A percentile compares a stretch with the other conserved stretches of the same genome.
These are phyloP conservation scores for Nepenthes gracilis DNA, from an alignment of 148 eudicot genomes.

Conservation along the genomic window DNA sequence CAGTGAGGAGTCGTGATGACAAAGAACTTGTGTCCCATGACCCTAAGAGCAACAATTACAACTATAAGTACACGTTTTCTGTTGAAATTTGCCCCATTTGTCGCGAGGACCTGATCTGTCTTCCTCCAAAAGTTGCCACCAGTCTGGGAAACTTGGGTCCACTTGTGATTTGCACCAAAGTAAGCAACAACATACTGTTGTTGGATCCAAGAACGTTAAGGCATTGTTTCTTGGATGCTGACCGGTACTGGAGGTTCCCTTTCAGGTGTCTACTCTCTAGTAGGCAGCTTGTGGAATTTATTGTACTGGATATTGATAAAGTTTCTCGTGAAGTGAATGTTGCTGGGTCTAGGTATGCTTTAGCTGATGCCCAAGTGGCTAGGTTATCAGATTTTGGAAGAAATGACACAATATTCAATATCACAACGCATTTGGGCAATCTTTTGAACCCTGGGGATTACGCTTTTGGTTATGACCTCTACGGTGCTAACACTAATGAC, in stretches of 20 bases:
- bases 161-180: conserved; percentile 52
- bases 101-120: conserved; percentile 73
- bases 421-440: conserved; percentile 63
- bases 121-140: conserved; percentile 41
- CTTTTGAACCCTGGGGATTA: conserved; percentile 46
- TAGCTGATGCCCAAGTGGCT: conserved; percentile 58
- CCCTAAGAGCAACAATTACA: conserved; percentile 53
- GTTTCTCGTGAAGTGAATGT: conserved; percentile 34
- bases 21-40: conserved; percentile 62
- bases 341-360: conserved; percentile 48
- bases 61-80: conserved; percentile 55
- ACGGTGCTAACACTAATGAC: conserved; percentile 48
- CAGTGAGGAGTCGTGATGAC: conserved; percentile 33
- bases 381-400: conserved; percentile 12
- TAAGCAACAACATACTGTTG: conserved; percentile 35
- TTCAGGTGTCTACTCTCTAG: conserved; percentile 34
- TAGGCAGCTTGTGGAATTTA: conserved; percentile 46
- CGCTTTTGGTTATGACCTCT: conserved; percentile 68
- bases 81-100: conserved; percentile 68
- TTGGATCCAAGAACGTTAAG: conserved; percentile 48
- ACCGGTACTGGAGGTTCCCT: conserved; percentile 46
- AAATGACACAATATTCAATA: conserved; percentile 23
- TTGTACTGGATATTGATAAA: conserved; percentile 34
- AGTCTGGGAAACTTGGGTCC: conserved; percentile 55
- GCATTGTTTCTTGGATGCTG: conserved; percentile 37